phyloP scores from a whole-genome alignment of 1,284 basidiomycete species.

The Sporisorium exsertum region DNA sequence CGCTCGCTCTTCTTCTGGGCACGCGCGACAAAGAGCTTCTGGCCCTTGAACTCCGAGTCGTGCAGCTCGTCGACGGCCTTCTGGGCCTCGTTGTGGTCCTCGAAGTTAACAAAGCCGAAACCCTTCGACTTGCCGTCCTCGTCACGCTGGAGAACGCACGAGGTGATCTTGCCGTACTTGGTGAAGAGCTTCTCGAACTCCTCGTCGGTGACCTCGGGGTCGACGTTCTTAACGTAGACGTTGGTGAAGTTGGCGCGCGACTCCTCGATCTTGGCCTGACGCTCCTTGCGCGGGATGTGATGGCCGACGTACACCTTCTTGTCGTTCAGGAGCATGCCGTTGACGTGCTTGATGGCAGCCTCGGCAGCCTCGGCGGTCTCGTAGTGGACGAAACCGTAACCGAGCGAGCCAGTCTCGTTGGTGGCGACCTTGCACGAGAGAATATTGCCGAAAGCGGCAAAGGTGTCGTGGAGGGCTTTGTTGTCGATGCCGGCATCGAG shows the following conservation, averaged over 20 bases:
- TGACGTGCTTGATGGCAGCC: slow-evolving; percentile 91
- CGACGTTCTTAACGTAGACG: slow-evolving; percentile 97
- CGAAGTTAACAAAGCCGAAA: slow-evolving; percentile 98
- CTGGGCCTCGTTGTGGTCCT: slow-evolving; percentile 90
- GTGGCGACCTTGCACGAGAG: slow-evolving; percentile 97
- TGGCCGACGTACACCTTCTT: slow-evolving; percentile 89
- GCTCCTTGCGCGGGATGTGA: slow-evolving; percentile 94
- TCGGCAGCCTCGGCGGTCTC: slow-evolving; percentile 97
- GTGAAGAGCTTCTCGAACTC: slow-evolving; percentile 88
- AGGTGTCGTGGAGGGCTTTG: slow-evolving; percentile 99
- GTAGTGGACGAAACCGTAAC: slow-evolving; percentile 98
- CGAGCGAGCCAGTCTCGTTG: slow-evolving; percentile 66
- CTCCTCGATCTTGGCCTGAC: slow-evolving; percentile 89
- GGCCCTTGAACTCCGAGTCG: slow-evolving; percentile 86
- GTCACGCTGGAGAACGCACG: slow-evolving; percentile 79
- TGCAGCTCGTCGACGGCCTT: slow-evolving; percentile 90
- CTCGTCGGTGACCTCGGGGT: slow-evolving; percentile 84
- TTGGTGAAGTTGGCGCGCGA: slow-evolving; percentile 97
- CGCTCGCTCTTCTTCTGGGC: slow-evolving; percentile 99
- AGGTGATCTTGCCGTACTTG: slow-evolving; percentile 87
- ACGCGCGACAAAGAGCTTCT: slow-evolving; percentile 93
- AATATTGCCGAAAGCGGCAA: slow-evolving; percentile 98
- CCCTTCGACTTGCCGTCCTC: slow-evolving; percentile 91
- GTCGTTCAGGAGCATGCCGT: slow-evolving; percentile 99
- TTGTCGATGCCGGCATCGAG: slow-evolving; percentile 98